Conservation (phyloP, 176 grass and related monocot genomes). For the Cenchrus fungigraminus region DNA sequence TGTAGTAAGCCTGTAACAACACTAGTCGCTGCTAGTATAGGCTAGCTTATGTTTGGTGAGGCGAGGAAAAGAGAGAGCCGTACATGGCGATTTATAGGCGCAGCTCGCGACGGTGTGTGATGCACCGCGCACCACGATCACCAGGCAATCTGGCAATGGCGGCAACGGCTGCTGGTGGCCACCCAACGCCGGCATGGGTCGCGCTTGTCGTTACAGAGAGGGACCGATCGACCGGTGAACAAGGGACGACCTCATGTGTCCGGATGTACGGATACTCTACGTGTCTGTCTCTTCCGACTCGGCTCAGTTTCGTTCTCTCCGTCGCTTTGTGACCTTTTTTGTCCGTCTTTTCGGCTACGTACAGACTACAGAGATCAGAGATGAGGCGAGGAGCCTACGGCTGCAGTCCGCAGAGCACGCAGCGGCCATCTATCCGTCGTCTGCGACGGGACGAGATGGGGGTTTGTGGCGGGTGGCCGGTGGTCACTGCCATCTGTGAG, state of each 20-base stretch:
- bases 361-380: too few relatives aligned
- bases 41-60: not conserved
- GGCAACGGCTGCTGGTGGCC: not conserved
- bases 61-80: not conserved
- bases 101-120: not conserved
- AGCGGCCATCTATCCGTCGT: not conserved
- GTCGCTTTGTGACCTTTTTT: not conserved
- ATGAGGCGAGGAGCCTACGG: too few relatives aligned
- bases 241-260: not conserved
- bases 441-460: not conserved
- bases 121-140: not conserved
- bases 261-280: not conserved
- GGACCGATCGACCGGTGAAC: not conserved
- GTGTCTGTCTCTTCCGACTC: not conserved
- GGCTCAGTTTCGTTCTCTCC: not conserved
- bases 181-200: conserved; percentile 34
- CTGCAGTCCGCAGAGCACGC: too few relatives aligned
- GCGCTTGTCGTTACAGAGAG: not conserved
- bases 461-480: not conserved
- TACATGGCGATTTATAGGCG: conserved; percentile 43
- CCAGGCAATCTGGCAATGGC: not conserved
- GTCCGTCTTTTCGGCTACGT: not conserved
- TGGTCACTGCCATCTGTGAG: not conserved
- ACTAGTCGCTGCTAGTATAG: too few relatives aligned
- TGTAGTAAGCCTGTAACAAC: not conserved